Base-by-base conservation (phyloP, 345 rosid genomes). In the Brassica juncea region DNA sequence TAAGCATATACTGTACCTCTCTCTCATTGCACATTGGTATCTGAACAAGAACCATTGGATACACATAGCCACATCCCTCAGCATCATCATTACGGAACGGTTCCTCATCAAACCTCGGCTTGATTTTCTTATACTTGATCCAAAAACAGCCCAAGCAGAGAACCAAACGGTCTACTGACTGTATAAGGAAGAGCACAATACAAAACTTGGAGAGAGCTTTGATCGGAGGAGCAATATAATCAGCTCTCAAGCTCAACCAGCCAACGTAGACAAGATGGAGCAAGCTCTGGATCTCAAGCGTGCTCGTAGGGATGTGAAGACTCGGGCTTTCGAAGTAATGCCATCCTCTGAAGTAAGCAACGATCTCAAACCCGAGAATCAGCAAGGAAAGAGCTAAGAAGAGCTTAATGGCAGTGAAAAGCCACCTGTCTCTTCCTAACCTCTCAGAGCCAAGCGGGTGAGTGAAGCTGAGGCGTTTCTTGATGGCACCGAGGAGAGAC, bases 1-100 rank as follows among this genome's bases (percentile, higher is more conserved):
- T n/a, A n/a, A n/a, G n/a, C n/a, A n/a, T n/a, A n/a, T n/a, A n/a
- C n/a, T n/a, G n/a, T n/a, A 52, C 94, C 93, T 90, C 93, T 73
- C 83, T 90, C 71, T 92, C 97, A 54, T 92, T 92, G 63, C 92
- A 88, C 94, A 91, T 91, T 49, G 97, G 97, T 25, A 91, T 89
- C 84, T 91, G 97, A 80, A 92, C 94, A 81, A 92, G 97, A 85
- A 89, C 93, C 94, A 84, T 88, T 32, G 97, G 97, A 68, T 87
- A 90, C 77, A 70, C 82, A 74, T 35, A 86, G 8, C 84, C 77
- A 3, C 86, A 75, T 64, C 88, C 86, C 70, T 90, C 92, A 63
- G 82, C 86, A 82, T 86, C 92, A 76, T 71, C 86, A 14, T 86
- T 77, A 77, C 81, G 76, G 77, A 87, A 90, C 4, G 91, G 88